phyloP scores from a whole-genome alignment of 305 asterid species.

The Stenogyne calaminthoides region DNA sequence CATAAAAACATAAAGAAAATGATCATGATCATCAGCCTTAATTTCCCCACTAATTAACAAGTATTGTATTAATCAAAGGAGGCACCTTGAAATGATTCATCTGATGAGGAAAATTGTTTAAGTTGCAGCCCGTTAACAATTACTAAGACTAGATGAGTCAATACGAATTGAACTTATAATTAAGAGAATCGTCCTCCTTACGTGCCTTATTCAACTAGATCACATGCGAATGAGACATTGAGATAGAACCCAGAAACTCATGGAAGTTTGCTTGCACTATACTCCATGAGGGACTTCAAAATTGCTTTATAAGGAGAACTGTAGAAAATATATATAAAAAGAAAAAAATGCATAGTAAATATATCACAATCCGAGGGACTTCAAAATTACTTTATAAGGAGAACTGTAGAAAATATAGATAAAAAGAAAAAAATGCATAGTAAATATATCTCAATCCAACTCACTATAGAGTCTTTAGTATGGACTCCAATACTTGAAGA shows the following conservation, averaged over 20 bases:
- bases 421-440: constrained; percentile 6
- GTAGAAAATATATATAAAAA: neutral
- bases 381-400: neutral
- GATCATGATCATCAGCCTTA: neutral
- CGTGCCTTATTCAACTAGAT: too few species aligned
- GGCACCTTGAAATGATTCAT: too few species aligned
- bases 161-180: too few species aligned
- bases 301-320: neutral
- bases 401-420: neutral
- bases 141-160: too few species aligned
- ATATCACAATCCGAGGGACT: too few species aligned
- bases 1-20: neutral
- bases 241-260: neutral
- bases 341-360: neutral
- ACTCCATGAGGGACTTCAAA: neutral
- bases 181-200: too few species aligned
- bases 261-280: neutral
- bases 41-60: neutral
- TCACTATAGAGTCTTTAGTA: neutral
- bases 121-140: too few species aligned
- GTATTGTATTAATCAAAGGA: too few species aligned
- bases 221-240: neutral
- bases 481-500: neutral
- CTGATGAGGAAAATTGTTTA: too few species aligned
- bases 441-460: neutral